These are phyloP conservation scores for Grosmannia huntii DNA, from an alignment of 2,329 filamentous ascomycete genomes.

Conservation along the genomic window DNA sequence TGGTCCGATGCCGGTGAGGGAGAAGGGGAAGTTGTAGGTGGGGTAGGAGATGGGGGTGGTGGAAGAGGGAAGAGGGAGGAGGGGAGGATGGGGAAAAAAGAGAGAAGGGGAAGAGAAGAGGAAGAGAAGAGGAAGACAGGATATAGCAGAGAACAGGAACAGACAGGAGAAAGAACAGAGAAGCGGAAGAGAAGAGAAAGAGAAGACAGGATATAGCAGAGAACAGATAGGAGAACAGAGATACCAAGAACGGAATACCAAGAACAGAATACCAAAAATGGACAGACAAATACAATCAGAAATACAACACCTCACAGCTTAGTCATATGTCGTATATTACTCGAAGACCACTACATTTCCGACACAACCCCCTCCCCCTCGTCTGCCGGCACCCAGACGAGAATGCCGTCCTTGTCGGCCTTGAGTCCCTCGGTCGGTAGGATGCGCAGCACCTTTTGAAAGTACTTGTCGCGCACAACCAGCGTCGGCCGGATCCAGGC, in stretches of 20 bases:
- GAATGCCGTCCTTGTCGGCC: constrained; percentile 56
- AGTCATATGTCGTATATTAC: neutral
- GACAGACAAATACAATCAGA: no score
- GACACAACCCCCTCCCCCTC: constrained; percentile 9
- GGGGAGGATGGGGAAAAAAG: no score
- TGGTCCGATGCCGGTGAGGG: neutral
- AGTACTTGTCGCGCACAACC: constrained; percentile 77
- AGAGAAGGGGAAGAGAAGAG: no score
- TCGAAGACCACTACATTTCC: neutral
- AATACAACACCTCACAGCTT: no score
- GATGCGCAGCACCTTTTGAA: constrained; percentile 78
- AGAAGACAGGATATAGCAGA: no score
- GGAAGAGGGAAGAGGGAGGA: neutral
- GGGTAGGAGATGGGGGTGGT: no score
- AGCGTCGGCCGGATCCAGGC: constrained; percentile 60
- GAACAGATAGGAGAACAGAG: no score
- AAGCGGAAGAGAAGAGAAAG: no score
- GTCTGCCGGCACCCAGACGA: constrained; percentile 47
- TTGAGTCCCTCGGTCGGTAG: constrained; percentile 62
- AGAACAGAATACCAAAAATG: no score
- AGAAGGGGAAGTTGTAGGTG: neutral
- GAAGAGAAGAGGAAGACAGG: neutral
- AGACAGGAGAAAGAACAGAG: neutral
- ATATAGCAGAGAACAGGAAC: no score
- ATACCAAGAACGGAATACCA: no score